Evolutionary conservation across 2,329 filamentous ascomycete species (phyloP).

Genomic region (Lecanicillium sp.): DNA sequence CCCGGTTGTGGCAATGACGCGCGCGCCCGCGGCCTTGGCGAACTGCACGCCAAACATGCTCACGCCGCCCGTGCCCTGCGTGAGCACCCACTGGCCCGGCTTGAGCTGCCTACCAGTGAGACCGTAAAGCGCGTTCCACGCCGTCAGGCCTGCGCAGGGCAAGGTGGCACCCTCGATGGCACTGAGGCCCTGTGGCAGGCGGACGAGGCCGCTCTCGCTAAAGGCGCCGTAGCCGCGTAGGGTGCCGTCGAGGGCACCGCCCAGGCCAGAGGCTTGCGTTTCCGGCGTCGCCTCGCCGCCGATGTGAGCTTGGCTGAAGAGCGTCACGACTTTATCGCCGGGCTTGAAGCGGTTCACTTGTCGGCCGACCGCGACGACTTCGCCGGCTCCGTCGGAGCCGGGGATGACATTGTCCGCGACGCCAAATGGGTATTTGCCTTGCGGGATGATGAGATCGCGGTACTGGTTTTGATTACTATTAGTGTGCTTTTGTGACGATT

Average conservation of each 20-base stretch:
- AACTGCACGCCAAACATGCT: conserved; percentile 58
- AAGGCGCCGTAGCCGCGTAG: conserved; percentile 62
- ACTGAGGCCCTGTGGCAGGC: conserved; percentile 47
- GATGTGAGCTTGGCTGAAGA: conserved; percentile 53
- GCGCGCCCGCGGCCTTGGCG: conserved; percentile 40
- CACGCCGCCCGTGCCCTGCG: conserved; percentile 65
- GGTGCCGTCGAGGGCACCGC: conserved; percentile 59
- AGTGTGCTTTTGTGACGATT: background rate
- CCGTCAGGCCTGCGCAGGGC: conserved; percentile 53
- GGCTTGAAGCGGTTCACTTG: conserved; percentile 39
- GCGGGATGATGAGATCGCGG: conserved; percentile 43
- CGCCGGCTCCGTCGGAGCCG: conserved; percentile 46
- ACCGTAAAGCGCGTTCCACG: conserved; percentile 60
- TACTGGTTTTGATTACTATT: conserved; percentile 22
- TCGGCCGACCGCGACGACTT: conserved; percentile 42
- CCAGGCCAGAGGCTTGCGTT: conserved; percentile 48
- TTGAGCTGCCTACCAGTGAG: conserved; percentile 36
- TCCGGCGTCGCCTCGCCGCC: conserved; percentile 29
- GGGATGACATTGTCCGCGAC: conserved; percentile 36
- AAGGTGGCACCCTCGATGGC: conserved; percentile 49
- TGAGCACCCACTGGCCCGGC: conserved; percentile 52
- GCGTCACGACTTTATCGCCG: conserved; percentile 49
- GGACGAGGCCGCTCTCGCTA: conserved; percentile 59
- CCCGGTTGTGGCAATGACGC: conserved; percentile 40
- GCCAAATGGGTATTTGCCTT: conserved; percentile 39